Conservation (phyloP, 2,329 filamentous ascomycete species). For the Trichoderma breve region DNA sequence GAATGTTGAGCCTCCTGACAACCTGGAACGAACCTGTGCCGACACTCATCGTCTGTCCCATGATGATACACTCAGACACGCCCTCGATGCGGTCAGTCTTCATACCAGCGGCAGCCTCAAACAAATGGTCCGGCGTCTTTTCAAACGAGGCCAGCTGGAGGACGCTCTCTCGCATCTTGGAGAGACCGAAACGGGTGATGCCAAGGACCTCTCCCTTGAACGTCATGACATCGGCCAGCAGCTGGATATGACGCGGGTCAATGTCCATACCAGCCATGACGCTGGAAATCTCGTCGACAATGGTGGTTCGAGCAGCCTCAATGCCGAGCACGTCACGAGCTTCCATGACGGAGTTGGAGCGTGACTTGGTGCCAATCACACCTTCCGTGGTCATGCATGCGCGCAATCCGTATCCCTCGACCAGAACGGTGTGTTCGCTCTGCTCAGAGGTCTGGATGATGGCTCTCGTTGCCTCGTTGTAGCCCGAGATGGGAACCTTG, state of each 20-base stretch:
- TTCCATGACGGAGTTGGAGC: constrained; percentile 89
- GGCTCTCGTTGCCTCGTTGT: constrained; percentile 78
- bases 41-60: constrained; percentile 90
- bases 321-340: constrained; percentile 84
- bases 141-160: constrained; percentile 94
- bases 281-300: constrained; percentile 79
- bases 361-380: constrained; percentile 72
- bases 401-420: constrained; percentile 90
- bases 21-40: constrained; percentile 93
- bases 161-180: constrained; percentile 94
- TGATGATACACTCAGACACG: constrained; percentile 95
- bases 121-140: constrained; percentile 96
- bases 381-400: constrained; percentile 92
- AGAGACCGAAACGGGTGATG: constrained; percentile 92
- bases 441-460: constrained; percentile 81
- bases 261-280: constrained; percentile 97
- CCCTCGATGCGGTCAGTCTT: constrained; percentile 91
- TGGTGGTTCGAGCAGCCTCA: constrained; percentile 86
- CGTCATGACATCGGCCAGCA: constrained; percentile 97
- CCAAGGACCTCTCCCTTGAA: constrained; percentile 97
- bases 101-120: constrained; percentile 88
- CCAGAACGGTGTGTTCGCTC: constrained; percentile 70
- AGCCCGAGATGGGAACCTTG: constrained; percentile 82
- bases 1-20: constrained; percentile 71
- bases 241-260: constrained; percentile 95